Conservation (phyloP, 257 asterid genomes). For the Linderniella brevidens region DNA sequence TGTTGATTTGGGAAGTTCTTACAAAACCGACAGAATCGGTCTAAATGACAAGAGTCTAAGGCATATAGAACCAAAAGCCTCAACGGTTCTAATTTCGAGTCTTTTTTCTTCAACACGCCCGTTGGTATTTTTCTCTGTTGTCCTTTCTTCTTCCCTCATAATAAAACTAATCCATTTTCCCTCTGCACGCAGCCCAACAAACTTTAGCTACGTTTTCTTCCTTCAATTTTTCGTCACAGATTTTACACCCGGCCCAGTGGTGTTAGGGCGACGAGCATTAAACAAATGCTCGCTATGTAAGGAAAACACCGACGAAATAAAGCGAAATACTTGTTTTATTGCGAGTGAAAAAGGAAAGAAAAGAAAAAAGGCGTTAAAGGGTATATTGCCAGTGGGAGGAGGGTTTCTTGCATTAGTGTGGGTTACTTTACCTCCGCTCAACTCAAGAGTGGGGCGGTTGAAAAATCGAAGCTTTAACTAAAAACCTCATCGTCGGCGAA, state of each 20-base stretch:
- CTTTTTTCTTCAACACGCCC: constrained; percentile 9
- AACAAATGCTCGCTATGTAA: constrained; percentile 12
- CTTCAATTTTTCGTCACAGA: background rate
- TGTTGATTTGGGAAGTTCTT: too few species aligned
- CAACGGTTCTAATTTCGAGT: constrained; percentile 10
- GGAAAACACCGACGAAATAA: too few species aligned
- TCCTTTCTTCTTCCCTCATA: constrained; percentile 7
- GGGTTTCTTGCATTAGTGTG: background rate
- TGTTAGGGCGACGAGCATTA: background rate
- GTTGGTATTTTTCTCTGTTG: constrained; percentile 10
- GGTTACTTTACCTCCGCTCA: constrained; percentile 13
- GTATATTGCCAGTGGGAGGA: too few species aligned
- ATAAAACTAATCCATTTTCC: constrained; percentile 27
- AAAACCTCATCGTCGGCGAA: constrained; percentile 6
- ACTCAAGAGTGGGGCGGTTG: constrained; percentile 9
- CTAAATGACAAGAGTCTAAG: too few species aligned
- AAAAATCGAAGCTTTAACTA: constrained; percentile 11
- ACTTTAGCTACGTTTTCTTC: constrained; percentile 24
- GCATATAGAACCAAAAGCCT: background rate
- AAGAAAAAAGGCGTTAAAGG: too few species aligned
- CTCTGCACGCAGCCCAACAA: constrained; percentile 46
- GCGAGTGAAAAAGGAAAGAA: too few species aligned
- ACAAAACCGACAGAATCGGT: too few species aligned
- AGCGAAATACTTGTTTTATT: too few species aligned
- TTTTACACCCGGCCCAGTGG: background rate